Percentiles rank a stretch among this genome's conserved stretches.
These are phyloP conservation scores for Acacia melanoxylon DNA, from an alignment of 306 rosid genomes.

Conservation along the genomic window DNA sequence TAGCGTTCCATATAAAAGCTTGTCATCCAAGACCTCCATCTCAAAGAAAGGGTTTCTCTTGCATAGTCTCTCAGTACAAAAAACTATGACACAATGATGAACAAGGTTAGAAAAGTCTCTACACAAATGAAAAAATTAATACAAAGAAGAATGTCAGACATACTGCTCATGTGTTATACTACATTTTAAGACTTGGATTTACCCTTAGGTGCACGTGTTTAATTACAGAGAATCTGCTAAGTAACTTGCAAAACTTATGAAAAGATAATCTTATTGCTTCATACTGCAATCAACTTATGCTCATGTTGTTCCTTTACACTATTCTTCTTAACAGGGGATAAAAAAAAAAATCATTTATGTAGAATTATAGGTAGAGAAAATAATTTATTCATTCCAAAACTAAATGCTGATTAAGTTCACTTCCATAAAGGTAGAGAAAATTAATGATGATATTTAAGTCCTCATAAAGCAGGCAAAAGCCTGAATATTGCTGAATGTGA, in stretches of 20 bases:
- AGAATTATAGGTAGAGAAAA: background rate
- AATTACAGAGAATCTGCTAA: background rate
- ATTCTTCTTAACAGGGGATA: background rate
- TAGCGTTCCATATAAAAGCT: slow-evolving; percentile 89
- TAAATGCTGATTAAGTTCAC: background rate
- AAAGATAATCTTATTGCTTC: background rate
- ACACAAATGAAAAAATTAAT: slow-evolving; percentile 16
- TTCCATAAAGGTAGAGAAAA: background rate
- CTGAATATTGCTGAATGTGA: slow-evolving; percentile 7
- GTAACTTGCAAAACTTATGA: slow-evolving; percentile 4
- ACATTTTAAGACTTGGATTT: background rate
- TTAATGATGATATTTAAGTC: background rate
- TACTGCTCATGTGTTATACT: background rate
- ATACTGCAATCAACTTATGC: background rate
- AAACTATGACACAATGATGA: slow-evolving; percentile 51
- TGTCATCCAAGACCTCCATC: slow-evolving; percentile 99
- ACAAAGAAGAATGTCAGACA: slow-evolving; percentile 4
- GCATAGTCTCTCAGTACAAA: slow-evolving; percentile 94
- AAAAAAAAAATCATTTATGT: background rate
- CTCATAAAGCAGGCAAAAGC: slow-evolving; percentile 6
- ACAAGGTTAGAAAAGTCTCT: slow-evolving; percentile 29
- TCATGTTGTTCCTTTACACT: background rate
- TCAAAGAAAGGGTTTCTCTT: slow-evolving; percentile 80
- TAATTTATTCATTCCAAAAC: slow-evolving; percentile 11
- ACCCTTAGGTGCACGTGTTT: background rate